phyloP scores from a whole-genome alignment of 2,329 filamentous ascomycete species.

The Diaporthe citri region DNA sequence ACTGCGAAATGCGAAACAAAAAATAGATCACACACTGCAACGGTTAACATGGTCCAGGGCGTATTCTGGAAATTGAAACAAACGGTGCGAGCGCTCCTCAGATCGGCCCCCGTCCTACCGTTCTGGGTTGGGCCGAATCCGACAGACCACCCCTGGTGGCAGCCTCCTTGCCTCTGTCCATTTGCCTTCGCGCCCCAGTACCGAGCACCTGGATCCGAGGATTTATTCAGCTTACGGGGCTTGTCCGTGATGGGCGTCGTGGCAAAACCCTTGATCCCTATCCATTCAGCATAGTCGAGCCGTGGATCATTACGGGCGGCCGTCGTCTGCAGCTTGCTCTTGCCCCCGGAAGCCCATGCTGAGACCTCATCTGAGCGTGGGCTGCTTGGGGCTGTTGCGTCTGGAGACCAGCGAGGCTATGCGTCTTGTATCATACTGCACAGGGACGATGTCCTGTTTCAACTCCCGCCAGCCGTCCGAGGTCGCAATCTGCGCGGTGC shows the following conservation, averaged over 20 bases:
- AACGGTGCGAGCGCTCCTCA: conserved; percentile 20
- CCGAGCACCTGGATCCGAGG: conserved; percentile 35
- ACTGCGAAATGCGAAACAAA: conserved; percentile 26
- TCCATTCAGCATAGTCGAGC: not conserved
- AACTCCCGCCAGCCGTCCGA: conserved; percentile 30
- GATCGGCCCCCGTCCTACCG: conserved; percentile 16
- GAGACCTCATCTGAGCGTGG: conserved; percentile 29
- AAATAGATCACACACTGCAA: conserved; percentile 26
- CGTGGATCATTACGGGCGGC: conserved; percentile 19
- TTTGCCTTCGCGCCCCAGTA: conserved; percentile 17
- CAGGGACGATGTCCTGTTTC: conserved; percentile 23
- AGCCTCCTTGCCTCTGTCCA: conserved; percentile 25
- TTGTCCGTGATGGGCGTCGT: conserved; percentile 8
- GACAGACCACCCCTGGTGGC: conserved; percentile 5
- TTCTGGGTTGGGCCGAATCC: conserved; percentile 2
- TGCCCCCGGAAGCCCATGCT: conserved; percentile 17
- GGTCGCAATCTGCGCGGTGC: conserved; percentile 33
- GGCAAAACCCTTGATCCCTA: conserved; percentile 25
- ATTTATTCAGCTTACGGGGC: conserved; percentile 32
- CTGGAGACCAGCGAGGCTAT: conserved; percentile 35
- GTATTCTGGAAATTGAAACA: conserved; percentile 33
- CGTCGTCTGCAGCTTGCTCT: conserved; percentile 27
- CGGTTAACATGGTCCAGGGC: conserved; percentile 26
- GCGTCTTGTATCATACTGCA: conserved; percentile 10
- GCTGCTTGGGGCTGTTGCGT: conserved; percentile 24